phyloP scores from a whole-genome alignment of 768 basidiomycete species.

The Leccinum rimulosum region DNA sequence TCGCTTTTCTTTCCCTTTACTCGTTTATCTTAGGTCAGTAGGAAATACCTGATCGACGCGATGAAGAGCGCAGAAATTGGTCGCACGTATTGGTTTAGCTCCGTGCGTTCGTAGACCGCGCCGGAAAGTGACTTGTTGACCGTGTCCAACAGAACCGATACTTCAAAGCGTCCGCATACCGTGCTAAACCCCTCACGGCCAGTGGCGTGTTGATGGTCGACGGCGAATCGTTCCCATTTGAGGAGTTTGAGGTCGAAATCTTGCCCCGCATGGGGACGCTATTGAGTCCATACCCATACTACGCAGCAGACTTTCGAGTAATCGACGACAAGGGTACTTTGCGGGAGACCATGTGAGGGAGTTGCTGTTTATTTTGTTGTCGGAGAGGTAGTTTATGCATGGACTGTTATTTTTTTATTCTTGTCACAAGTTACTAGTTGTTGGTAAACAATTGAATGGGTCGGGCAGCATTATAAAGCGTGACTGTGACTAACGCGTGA shows the following conservation, averaged over 20 bases:
- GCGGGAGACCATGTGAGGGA: constrained; percentile 10
- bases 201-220: constrained; percentile 68
- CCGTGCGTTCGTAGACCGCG: constrained; percentile 38
- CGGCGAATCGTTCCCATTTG: constrained; percentile 73
- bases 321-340: constrained; percentile 25
- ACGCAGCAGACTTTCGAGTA: constrained; percentile 51
- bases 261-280: constrained; percentile 64
- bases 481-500: constrained; percentile 34
- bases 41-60: constrained; percentile 48
- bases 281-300: constrained; percentile 54
- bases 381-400: not conserved
- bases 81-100: constrained; percentile 55
- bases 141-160: constrained; percentile 54
- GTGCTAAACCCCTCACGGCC: constrained; percentile 56
- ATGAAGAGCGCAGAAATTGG: constrained; percentile 66
- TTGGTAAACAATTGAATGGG: too few species aligned
- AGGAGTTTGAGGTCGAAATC: constrained; percentile 75
- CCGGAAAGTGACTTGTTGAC: constrained; percentile 8
- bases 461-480: constrained; percentile 9
- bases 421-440: not conserved
- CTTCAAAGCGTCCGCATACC: constrained; percentile 71
- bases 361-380: not conserved
- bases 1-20: not conserved
- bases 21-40: constrained; percentile 25
- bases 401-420: not conserved